A percentile compares a stretch with the other conserved stretches of the same genome.
Conservation (phyloP, 169 alveolate species). For the Perkinsus chesapeaki region DNA sequence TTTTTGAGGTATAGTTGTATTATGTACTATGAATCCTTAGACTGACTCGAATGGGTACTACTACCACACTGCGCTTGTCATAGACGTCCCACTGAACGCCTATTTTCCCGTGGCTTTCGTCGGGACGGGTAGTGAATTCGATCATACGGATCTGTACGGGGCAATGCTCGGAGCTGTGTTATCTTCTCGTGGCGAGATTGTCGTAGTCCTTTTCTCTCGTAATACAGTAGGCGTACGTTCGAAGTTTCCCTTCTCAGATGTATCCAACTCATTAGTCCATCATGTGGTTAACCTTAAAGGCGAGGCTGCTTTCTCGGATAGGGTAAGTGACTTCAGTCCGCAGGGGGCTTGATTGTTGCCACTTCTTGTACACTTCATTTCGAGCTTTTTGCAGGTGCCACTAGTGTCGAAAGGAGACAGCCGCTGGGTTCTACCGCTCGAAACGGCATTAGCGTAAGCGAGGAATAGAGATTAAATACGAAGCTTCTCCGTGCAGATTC, state of each 20-base stretch:
- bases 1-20: too few species aligned
- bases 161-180: too few species aligned
- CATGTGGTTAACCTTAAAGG: neutral
- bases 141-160: too few species aligned
- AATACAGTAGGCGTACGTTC: neutral
- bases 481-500: too few species aligned
- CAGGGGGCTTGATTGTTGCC: neutral
- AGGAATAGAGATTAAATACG: too few species aligned
- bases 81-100: too few species aligned
- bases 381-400: neutral
- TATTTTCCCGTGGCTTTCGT: too few species aligned
- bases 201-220: neutral
- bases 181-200: too few species aligned
- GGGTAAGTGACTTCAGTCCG: neutral
- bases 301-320: neutral
- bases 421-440: neutral
- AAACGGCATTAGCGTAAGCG: neutral
- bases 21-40: too few species aligned
- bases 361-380: neutral
- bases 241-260: neutral
- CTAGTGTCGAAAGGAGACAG: neutral
- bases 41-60: too few species aligned
- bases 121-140: too few species aligned
- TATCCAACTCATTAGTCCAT: neutral
- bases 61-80: too few species aligned